Base-by-base conservation (phyloP, 441 rosid genomes). In the Croton laevigatus region DNA sequence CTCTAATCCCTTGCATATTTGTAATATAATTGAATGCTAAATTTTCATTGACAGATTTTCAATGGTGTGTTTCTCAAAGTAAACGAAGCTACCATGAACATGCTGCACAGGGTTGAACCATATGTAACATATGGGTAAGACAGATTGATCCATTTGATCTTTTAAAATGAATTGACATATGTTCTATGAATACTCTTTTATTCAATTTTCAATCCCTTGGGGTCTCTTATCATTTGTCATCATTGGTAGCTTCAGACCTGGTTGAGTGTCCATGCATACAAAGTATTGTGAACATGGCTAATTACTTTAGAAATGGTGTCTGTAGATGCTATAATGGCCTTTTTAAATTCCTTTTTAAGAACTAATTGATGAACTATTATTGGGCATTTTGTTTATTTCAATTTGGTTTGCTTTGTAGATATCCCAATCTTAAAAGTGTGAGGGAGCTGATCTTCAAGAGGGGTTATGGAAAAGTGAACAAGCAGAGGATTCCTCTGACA, bases 31-130 rank as follows among this genome's bases (percentile, higher is more conserved):
- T 5, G 22, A 7, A 11, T 23, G 14, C 10, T 54, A 22, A 54
- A 54, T 20, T 9, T 44, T 19, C 17, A 12, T 14, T 44, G 16
- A 19, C 80, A 87, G 93, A 88, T 86, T 6, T 86, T 86, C 42
- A 90, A 90, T 71, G 97, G 98, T 11, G 98, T 90, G 16, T 87
- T 92, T 72, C 83, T 92, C 52, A 92, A 90, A 77, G 97, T 92
- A 12, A 92, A 86, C 88, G 85, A 88, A 59, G 93, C 97, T 23
- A 90, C 97, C 3, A 49, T 90, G 74, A 92, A 90, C 74, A 90
- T 90, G 98, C 87, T 92, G 65, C 94, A 84, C 70, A 79, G 89
- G 78, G 95, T 92, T 68, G 97, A 89, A 55, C 98, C 94, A 11
- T 92, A 84, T 81, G 97, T 92, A 68, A 90, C 98, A 1, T 92